A percentile compares a stretch with the other conserved stretches of the same genome.
phyloP scores from a whole-genome alignment of 441 rosid species.

The Oxalis stricta region DNA sequence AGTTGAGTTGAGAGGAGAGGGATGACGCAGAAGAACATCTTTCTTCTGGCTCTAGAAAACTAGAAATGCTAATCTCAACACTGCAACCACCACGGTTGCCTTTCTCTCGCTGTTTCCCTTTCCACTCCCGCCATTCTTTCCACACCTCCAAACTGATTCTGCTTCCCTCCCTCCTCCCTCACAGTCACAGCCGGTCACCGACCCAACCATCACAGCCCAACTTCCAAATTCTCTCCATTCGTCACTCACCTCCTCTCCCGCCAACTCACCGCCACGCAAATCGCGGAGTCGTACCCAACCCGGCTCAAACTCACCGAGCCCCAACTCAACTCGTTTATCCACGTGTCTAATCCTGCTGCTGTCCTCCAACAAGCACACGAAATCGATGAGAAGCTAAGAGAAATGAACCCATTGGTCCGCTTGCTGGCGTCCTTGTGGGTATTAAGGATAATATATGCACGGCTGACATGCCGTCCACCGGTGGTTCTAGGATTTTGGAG shows the following conservation, averaged over 20 bases:
- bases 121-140: conserved; percentile 11
- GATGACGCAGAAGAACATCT: too few relatives aligned
- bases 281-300: conserved; percentile 54
- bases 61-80: conserved; percentile 40
- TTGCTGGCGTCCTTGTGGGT: conserved; percentile 68
- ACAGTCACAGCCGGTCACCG: conserved; percentile 17
- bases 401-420: conserved; percentile 59
- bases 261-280: conserved; percentile 41
- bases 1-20: too few relatives aligned
- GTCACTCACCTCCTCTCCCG: conserved; percentile 72
- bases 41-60: neutral
- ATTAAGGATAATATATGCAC: conserved; percentile 87
- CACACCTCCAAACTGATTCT: conserved; percentile 5
- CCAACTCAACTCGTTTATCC: conserved; percentile 67
- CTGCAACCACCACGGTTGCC: conserved; percentile 47
- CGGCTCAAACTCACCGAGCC: conserved; percentile 67
- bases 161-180: conserved; percentile 7
- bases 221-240: conserved; percentile 63
- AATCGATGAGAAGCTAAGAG: conserved; percentile 34
- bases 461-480: conserved; percentile 80
- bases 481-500: conserved; percentile 65
- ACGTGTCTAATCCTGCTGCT: conserved; percentile 40
- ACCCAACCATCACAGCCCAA: conserved; percentile 15
- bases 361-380: conserved; percentile 41
- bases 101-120: conserved; percentile 32